Evolutionary conservation across 176 grass and related monocot genomes (phyloP).

Genomic region (Aegilops speltoides): DNA sequence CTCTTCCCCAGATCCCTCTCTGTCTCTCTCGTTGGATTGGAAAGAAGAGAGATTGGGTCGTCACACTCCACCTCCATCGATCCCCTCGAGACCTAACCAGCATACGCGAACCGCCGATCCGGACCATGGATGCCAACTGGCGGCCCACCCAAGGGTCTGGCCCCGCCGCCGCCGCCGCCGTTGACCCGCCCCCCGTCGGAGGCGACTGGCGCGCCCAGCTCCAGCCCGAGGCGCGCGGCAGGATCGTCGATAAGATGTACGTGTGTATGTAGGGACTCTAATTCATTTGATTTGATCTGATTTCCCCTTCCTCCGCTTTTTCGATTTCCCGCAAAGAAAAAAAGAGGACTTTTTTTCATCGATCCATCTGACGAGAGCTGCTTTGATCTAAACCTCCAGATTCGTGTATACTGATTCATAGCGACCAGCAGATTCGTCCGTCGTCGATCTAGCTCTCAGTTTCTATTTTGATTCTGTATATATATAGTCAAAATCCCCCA

Average conservation of each 20-base stretch:
- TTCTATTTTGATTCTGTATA: too few relatives aligned
- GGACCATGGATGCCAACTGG: constrained; percentile 30
- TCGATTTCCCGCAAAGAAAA: background rate
- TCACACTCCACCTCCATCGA: background rate
- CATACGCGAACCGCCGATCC: background rate
- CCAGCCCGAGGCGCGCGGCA: constrained; percentile 60
- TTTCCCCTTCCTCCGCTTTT: background rate
- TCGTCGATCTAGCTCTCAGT: background rate
- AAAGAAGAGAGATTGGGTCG: too few relatives aligned
- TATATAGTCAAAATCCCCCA: background rate
- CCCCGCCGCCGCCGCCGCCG: background rate
- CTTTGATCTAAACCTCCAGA: background rate
- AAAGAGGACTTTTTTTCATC: background rate
- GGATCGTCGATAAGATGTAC: constrained; percentile 63
- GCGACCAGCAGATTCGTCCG: background rate
- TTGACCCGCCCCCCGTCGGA: constrained; percentile 22
- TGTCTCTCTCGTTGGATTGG: too few relatives aligned
- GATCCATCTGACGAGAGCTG: background rate
- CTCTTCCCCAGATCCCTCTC: too few relatives aligned
- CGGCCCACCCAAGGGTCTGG: constrained; percentile 43
- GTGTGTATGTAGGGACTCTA: constrained; percentile 35
- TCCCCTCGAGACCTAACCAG: background rate
- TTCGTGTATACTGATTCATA: background rate
- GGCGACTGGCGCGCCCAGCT: constrained; percentile 71
- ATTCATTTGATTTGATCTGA: background rate